Conservation (phyloP, 345 rosid genomes). For the Kandelia obovata region DNA sequence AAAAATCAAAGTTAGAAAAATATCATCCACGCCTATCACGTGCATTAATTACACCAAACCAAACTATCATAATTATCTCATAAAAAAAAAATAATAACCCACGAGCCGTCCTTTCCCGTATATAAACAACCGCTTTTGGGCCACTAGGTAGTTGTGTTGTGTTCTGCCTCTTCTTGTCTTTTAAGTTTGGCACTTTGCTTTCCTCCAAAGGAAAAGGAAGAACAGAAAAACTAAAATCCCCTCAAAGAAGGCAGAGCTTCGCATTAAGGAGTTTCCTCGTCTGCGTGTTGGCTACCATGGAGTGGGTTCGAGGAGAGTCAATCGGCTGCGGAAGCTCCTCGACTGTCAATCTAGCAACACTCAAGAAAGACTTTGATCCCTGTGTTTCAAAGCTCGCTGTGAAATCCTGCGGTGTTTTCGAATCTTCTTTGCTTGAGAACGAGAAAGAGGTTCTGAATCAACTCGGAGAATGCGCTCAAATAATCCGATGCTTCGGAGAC, state of each 20-base stretch:
- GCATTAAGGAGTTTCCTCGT: too few species aligned
- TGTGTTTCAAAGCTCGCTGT: conserved; percentile 24
- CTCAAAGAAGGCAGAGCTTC: neutral
- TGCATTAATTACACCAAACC: conserved; percentile 34
- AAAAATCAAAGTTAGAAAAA: neutral
- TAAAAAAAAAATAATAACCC: neutral
- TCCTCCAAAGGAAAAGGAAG: neutral
- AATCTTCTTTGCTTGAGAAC: conserved; percentile 23
- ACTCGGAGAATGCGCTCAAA: conserved; percentile 12
- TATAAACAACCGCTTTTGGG: neutral
- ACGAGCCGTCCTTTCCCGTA: neutral
- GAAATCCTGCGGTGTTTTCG: conserved; percentile 22
- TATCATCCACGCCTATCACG: conserved; percentile 42
- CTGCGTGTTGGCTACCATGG: conserved; percentile 12
- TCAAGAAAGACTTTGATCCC: neutral
- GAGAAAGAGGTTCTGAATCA: conserved; percentile 21
- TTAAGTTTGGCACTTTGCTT: neutral
- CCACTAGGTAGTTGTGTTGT: neutral
- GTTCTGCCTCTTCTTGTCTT: neutral
- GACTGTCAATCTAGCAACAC: conserved; percentile 21
- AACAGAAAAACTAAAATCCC: neutral
- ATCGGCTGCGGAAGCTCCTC: conserved; percentile 31
- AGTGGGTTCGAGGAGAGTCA: conserved; percentile 31
- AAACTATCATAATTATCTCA: neutral
- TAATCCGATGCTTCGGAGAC: conserved; percentile 26